A percentile compares a stretch with the other conserved stretches of the same genome.
These are phyloP conservation scores for Monilinia fructicola DNA, from an alignment of 2,329 filamentous ascomycete species.

Conservation along the genomic window DNA sequence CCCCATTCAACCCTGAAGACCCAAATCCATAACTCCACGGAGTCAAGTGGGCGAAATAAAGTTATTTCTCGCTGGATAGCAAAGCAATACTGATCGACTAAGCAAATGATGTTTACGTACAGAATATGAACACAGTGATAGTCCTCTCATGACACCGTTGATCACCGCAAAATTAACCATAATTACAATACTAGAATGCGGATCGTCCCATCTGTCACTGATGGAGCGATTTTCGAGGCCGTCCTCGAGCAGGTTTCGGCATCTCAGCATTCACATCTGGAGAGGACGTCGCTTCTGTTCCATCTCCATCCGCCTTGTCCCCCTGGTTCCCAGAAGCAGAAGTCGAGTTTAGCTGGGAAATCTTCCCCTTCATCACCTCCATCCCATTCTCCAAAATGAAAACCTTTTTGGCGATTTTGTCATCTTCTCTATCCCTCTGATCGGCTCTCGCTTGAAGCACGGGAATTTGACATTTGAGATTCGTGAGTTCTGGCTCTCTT, in stretches of 20 bases:
- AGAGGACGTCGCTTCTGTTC: no score
- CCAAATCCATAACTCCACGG: not conserved
- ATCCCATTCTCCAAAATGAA: not conserved
- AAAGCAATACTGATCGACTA: not conserved
- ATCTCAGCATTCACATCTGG: not conserved
- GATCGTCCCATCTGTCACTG: no score
- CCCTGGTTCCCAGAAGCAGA: not conserved
- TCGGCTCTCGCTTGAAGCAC: not conserved
- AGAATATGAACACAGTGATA: not conserved
- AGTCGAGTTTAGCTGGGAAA: not conserved
- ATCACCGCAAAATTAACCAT: not conserved
- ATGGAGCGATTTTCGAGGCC: not conserved
- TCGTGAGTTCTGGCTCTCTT: not conserved
- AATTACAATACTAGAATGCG: not conserved
- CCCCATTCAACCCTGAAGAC: not conserved
- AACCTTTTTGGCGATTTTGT: no score
- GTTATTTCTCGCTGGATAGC: not conserved
- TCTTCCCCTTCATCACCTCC: not conserved
- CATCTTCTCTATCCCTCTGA: not conserved
- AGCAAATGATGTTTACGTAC: not conserved
- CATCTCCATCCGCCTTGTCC: not conserved
- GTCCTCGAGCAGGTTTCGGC: not conserved
- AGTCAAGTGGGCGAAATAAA: not conserved
- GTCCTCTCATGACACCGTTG: not conserved
- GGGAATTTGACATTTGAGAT: not conserved